Conservation (phyloP, 306 rosid genomes). For the Senna siamea region DNA sequence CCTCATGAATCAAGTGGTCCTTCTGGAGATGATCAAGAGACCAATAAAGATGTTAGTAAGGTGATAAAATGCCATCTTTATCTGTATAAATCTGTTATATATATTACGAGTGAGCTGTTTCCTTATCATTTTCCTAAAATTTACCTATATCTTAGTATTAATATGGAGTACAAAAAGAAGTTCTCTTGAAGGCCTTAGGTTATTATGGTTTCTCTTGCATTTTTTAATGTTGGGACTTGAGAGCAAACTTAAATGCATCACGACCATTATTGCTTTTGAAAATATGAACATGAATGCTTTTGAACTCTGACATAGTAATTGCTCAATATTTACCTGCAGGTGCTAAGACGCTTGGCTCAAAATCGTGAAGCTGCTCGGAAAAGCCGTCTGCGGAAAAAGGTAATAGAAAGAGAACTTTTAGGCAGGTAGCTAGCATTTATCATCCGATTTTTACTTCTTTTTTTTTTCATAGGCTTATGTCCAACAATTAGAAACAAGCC, state of each 20-base stretch:
- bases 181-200: neutral
- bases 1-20: constrained; percentile 58
- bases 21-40: constrained; percentile 64
- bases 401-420: constrained; percentile 32
- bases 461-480: constrained; percentile 76
- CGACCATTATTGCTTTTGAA: too few relatives aligned
- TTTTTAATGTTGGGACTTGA: constrained; percentile 15
- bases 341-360: constrained; percentile 72
- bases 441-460: constrained; percentile 35
- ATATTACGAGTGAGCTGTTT: neutral
- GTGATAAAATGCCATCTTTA: constrained; percentile 46
- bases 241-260: too few relatives aligned
- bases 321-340: constrained; percentile 44
- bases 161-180: neutral
- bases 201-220: constrained; percentile 5
- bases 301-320: constrained; percentile 27
- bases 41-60: constrained; percentile 61
- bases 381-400: constrained; percentile 82
- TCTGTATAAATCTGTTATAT: constrained; percentile 3
- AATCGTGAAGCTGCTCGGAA: constrained; percentile 92
- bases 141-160: neutral
- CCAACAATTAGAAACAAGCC: constrained; percentile 83
- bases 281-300: constrained; percentile 26
- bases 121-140: neutral
- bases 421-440: constrained; percentile 31